phyloP scores from a whole-genome alignment of 202 grass and related monocot species.

The Hordeum pubiflorum region DNA sequence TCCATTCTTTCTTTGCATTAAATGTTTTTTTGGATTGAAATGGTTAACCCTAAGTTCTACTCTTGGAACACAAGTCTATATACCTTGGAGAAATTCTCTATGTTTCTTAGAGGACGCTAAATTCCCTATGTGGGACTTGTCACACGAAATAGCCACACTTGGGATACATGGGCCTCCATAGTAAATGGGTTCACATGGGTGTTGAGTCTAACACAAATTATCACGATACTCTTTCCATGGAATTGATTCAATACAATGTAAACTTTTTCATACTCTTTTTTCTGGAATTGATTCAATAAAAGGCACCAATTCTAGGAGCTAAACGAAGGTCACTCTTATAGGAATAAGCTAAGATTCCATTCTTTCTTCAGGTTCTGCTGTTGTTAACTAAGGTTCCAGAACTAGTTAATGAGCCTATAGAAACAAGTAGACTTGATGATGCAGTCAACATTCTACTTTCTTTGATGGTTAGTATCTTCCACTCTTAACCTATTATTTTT shows the following conservation, averaged over 20 bases:
- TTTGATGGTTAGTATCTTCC: slow-evolving; percentile 39
- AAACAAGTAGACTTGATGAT: slow-evolving; percentile 38
- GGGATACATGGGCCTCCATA: background rate
- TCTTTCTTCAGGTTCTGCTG: slow-evolving; percentile 29
- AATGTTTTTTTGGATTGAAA: background rate
- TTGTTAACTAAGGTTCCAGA: slow-evolving; percentile 41
- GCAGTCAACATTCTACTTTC: slow-evolving; percentile 48
- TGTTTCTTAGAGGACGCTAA: background rate
- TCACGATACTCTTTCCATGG: background rate
- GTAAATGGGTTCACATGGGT: no score
- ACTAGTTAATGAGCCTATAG: slow-evolving; percentile 30
- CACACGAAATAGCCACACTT: background rate
- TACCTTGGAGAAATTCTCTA: background rate
- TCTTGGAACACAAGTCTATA: background rate
- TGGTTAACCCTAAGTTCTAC: background rate
- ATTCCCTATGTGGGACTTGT: background rate
- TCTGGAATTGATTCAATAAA: background rate
- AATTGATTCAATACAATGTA: background rate
- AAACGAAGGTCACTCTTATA: background rate
- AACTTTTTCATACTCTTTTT: no score
- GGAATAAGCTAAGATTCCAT: background rate
- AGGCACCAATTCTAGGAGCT: background rate
- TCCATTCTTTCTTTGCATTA: background rate
- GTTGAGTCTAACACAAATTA: background rate
- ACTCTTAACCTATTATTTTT: background rate